phyloP scores from a whole-genome alignment of 2,329 filamentous ascomycete genomes.

The Penicillium sclerotigenum region DNA sequence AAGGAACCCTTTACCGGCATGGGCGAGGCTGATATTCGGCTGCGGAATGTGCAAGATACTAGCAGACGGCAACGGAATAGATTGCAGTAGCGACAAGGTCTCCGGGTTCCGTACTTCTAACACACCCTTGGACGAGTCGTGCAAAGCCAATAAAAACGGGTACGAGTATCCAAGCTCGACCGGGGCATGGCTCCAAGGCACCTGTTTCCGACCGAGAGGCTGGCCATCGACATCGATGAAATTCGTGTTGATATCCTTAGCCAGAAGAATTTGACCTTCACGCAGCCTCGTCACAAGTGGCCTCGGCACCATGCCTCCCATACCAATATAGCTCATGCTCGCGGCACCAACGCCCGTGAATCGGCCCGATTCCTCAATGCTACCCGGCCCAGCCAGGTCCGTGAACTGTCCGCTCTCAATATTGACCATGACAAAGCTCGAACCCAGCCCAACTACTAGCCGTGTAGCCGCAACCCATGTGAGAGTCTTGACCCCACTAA shows the following conservation, averaged over 20 bases:
- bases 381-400: slow-evolving; percentile 75
- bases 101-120: slow-evolving; percentile 91
- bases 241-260: slow-evolving; percentile 94
- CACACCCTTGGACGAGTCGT: slow-evolving; percentile 75
- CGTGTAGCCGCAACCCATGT: slow-evolving; percentile 88
- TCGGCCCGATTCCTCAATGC: slow-evolving; percentile 67
- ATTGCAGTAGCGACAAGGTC: slow-evolving; percentile 85
- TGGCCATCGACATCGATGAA: slow-evolving; percentile 86
- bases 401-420: slow-evolving; percentile 69
- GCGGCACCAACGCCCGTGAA: slow-evolving; percentile 80
- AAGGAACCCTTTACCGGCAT: slow-evolving; percentile 93
- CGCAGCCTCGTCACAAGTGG: slow-evolving; percentile 79
- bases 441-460: slow-evolving; percentile 84
- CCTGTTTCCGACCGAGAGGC: slow-evolving; percentile 75
- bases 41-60: slow-evolving; percentile 86
- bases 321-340: slow-evolving; percentile 95
- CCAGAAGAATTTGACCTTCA: slow-evolving; percentile 82
- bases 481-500: slow-evolving; percentile 80
- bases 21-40: slow-evolving; percentile 87
- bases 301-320: slow-evolving; percentile 86
- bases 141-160: slow-evolving; percentile 85
- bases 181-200: slow-evolving; percentile 87
- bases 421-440: slow-evolving; percentile 86
- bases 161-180: slow-evolving; percentile 95
- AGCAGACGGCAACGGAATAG: slow-evolving; percentile 75